A percentile compares a stretch with the other conserved stretches of the same genome.
Conservation (phyloP, 305 asterid genomes). For the Plantago lanceolata region DNA sequence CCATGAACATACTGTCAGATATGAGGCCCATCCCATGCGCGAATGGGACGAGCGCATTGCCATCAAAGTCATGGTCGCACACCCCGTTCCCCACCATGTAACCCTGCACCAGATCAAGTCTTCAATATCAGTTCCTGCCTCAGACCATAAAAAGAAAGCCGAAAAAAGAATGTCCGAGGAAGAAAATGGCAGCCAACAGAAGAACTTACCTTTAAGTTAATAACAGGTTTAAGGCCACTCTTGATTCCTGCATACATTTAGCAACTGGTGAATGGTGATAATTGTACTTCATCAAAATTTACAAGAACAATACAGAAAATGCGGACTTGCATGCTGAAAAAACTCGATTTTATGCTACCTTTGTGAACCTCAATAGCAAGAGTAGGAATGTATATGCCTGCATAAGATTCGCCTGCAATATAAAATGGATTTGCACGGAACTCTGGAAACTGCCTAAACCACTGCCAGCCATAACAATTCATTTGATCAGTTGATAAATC, state of each 20-base stretch:
- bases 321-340: background rate
- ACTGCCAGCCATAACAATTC: conserved; percentile 23
- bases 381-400: conserved; percentile 53
- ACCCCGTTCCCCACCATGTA: conserved; percentile 60
- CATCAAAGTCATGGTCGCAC: conserved; percentile 41
- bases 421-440: conserved; percentile 42
- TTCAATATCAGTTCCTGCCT: conserved; percentile 3
- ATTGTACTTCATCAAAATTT: background rate
- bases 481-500: background rate
- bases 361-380: conserved; percentile 36
- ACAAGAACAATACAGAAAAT: background rate
- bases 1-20: conserved; percentile 39
- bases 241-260: conserved; percentile 33
- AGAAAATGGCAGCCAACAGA: background rate
- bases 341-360: conserved; percentile 31
- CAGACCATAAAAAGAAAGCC: background rate
- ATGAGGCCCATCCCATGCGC: conserved; percentile 55
- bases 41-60: conserved; percentile 46
- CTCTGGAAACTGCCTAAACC: conserved; percentile 49
- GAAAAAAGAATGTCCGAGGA: background rate
- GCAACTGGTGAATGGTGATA: background rate
- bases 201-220: conserved; percentile 42
- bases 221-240: conserved; percentile 36
- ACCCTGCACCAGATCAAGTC: conserved; percentile 35
- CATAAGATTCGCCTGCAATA: conserved; percentile 52